Base-by-base conservation (phyloP, 1,139 yeast species). In the Candida sp. region DNA sequence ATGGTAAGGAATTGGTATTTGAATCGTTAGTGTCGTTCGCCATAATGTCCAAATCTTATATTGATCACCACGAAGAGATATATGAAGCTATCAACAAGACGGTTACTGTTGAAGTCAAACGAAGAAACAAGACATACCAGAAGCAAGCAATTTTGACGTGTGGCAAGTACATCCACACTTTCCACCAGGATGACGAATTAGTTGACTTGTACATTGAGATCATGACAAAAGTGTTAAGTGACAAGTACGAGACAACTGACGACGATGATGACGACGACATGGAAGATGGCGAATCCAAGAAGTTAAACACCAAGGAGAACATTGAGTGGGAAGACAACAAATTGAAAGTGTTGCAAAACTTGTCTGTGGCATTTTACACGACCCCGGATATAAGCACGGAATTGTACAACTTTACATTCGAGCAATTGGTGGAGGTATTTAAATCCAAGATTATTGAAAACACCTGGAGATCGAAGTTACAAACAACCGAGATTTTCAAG, bases 1-100 rank as follows among this genome's bases (percentile, higher is more conserved):
- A 80, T 22, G 98, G 98, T 7, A 94, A 94, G 63, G 97, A 91
- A 57, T 68, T 77, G 40, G 80, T 94, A 2, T 72, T 91, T 31
- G 84, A 83, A 41, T 91, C 97, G 0, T 69, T 93, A 47, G 88
- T 90, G 1, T 72, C 83, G 1, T 74, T 89, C 38, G 66, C 86
- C 0, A 63, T 74, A 11, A 82, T 82, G 55, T 76, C 83, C 9
- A 69, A 74, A 46, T 58, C 56, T 0, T 71, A 63, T 52, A 31
- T 54, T 17, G 9, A 42, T 2, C 42, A 51, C 7, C 42, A 50
- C 39, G 64, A 63, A 1, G 66, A 65, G 1, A 32, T 56, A 3
- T 47, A 40, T 33, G 43, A 47, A 7, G 62, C 61, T 23, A 68
- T 87, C 12, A 72, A 73, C 40, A 73, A 72, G 35, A 72, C 81